Evolutionary conservation across 2,329 filamentous ascomycete species (phyloP).

Genomic region (Cryphonectria nitschkei): DNA sequence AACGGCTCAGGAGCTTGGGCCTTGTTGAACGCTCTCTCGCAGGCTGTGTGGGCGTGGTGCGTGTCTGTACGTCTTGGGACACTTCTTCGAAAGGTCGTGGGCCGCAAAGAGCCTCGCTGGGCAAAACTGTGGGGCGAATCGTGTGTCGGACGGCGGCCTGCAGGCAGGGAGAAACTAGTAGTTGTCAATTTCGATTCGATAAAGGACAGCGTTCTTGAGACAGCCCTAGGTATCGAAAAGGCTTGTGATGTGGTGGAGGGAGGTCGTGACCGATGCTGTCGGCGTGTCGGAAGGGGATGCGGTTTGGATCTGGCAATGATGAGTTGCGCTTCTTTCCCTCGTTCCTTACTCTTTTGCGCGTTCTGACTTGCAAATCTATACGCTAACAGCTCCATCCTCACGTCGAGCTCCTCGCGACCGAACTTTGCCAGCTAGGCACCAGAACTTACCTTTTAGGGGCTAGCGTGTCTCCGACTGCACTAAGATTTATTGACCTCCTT

Average conservation of each 20-base stretch:
- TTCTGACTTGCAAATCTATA: conserved; percentile 12
- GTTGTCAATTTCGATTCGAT: conserved; percentile 17
- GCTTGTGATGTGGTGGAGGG: not conserved
- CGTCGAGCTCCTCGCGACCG: conserved; percentile 20
- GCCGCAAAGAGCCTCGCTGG: conserved; percentile 23
- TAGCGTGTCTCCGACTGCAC: conserved; percentile 14
- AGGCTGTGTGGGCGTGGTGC: conserved; percentile 4
- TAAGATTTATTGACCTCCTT: not conserved
- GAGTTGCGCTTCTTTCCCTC: not conserved
- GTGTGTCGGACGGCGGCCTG: conserved; percentile 20
- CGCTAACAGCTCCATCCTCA: conserved; percentile 11
- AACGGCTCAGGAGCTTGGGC: conserved; percentile 5
- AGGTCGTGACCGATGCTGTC: not conserved
- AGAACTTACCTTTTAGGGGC: conserved; percentile 10
- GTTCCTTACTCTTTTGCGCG: conserved; percentile 13
- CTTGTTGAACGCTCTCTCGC: not conserved
- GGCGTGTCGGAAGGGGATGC: not conserved
- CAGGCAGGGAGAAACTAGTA: conserved; percentile 1
- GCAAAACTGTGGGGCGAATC: conserved; percentile 24
- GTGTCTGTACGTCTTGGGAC: conserved; percentile 13
- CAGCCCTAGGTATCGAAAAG: conserved; percentile 1
- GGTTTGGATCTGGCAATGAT: not conserved
- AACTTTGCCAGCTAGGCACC: conserved; percentile 28
- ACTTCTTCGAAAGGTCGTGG: conserved; percentile 25
- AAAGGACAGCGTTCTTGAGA: not conserved